Evolutionary conservation across 805 yeast genomes (phyloP).

Genomic region (Barnettozyma siamensis): DNA sequence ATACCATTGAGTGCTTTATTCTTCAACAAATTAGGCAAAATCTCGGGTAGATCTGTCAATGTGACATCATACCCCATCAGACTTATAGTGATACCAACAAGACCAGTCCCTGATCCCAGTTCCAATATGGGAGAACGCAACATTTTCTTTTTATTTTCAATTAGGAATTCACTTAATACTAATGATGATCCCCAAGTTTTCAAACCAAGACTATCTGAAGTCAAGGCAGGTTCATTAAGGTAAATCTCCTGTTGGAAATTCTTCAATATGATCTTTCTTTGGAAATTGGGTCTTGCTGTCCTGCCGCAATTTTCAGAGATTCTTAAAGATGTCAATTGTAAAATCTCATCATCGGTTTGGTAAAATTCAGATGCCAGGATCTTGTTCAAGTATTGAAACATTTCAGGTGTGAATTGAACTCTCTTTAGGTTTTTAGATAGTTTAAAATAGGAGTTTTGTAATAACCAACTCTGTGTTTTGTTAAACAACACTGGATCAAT

Average conservation of each 20-base stretch:
- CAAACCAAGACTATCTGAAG: slow-evolving; percentile 81
- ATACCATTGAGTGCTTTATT: slow-evolving; percentile 54
- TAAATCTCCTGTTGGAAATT: slow-evolving; percentile 25
- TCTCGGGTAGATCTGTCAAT: slow-evolving; percentile 77
- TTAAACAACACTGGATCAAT: no score
- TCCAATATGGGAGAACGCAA: slow-evolving; percentile 43
- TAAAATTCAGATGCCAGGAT: slow-evolving; percentile 39
- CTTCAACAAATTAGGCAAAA: slow-evolving; percentile 56
- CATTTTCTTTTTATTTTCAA: slow-evolving; percentile 29
- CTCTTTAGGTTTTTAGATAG: slow-evolving; percentile 25
- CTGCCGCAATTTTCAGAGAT: slow-evolving; percentile 82
- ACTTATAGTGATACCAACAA: slow-evolving; percentile 71
- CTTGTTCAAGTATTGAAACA: slow-evolving; percentile 43
- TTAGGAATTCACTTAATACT: slow-evolving; percentile 50
- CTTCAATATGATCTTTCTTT: slow-evolving; percentile 50
- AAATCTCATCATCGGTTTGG: slow-evolving; percentile 34
- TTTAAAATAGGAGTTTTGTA: slow-evolving; percentile 28
- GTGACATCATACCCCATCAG: slow-evolving; percentile 37
- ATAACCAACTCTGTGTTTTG: slow-evolving; percentile 49
- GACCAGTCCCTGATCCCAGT: slow-evolving; percentile 94
- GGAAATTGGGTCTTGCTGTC: slow-evolving; percentile 70
- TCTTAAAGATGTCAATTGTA: slow-evolving; percentile 54
- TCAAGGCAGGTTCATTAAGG: slow-evolving; percentile 77
- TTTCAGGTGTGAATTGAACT: slow-evolving; percentile 31
- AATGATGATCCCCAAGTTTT: slow-evolving; percentile 96